Conservation (phyloP, 306 rosid genomes). For the Purshia tridentata region DNA sequence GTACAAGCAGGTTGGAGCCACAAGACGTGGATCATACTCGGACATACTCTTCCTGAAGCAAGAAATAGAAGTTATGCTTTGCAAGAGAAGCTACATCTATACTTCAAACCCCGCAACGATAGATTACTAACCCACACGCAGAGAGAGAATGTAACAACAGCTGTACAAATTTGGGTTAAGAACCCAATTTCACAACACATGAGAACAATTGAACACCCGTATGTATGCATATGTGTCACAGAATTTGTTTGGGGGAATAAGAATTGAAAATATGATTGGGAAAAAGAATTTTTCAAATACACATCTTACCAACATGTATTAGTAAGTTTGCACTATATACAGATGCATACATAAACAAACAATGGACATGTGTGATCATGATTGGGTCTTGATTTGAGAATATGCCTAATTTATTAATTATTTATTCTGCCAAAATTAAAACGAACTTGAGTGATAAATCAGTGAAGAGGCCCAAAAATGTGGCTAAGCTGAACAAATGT, state of each 20-base stretch:
- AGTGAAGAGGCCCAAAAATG: background rate
- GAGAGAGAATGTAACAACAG: background rate
- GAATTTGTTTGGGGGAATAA: background rate
- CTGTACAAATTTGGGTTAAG: background rate
- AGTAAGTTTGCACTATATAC: background rate
- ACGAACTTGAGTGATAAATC: background rate
- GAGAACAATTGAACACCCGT: background rate
- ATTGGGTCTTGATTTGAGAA: background rate
- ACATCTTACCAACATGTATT: constrained; percentile 1
- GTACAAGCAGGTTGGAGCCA: constrained; percentile 91
- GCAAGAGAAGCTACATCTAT: constrained; percentile 5
- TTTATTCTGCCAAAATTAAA: background rate
- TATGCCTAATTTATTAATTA: background rate
- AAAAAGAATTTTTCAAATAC: background rate
- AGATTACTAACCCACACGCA: background rate
- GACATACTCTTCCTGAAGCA: constrained; percentile 76
- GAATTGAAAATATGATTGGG: background rate
- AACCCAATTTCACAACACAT: background rate
- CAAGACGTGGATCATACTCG: constrained; percentile 90
- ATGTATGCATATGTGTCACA: background rate
- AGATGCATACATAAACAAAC: background rate
- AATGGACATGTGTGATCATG: background rate
- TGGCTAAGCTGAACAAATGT: background rate
- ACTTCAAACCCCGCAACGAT: background rate
- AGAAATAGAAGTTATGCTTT: constrained; percentile 3